Evolutionary conservation across 78 protist species (phyloP).

Genomic region (Protostelium mycophagum): DNA sequence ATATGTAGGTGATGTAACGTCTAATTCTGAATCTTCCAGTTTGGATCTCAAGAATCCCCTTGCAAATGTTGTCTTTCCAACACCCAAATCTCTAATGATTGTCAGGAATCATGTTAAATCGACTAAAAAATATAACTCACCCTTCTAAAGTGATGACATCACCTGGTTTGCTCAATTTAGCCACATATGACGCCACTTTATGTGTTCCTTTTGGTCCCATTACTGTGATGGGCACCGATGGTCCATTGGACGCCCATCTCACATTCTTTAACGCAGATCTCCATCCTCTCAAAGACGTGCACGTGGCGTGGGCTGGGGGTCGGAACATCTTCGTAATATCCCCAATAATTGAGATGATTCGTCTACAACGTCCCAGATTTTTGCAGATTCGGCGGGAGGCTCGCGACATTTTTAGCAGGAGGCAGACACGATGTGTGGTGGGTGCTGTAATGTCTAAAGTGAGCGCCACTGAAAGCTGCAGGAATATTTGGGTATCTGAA

Average conservation of each 20-base stretch:
- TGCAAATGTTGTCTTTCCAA: not conserved
- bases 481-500: constrained; percentile 77
- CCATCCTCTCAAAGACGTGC: too few relatives aligned
- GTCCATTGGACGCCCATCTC: too few relatives aligned
- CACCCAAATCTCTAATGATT: not conserved
- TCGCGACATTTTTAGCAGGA: too few relatives aligned
- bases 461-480: not conserved
- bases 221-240: not conserved
- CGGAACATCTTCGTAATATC: too few relatives aligned
- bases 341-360: too few relatives aligned
- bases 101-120: not conserved
- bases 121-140: not conserved
- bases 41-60: not conserved
- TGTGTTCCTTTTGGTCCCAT: not conserved
- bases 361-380: too few relatives aligned
- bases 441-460: not conserved
- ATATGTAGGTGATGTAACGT: not conserved
- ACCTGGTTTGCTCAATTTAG: not conserved
- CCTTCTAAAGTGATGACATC: not conserved
- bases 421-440: constrained; percentile 11
- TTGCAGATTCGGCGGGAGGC: too few relatives aligned
- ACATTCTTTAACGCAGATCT: too few relatives aligned
- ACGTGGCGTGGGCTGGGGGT: too few relatives aligned
- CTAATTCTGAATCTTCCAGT: not conserved
- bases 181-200: not conserved